Conservation (phyloP, 2,329 filamentous ascomycete genomes). For the Epichloe sp. region DNA sequence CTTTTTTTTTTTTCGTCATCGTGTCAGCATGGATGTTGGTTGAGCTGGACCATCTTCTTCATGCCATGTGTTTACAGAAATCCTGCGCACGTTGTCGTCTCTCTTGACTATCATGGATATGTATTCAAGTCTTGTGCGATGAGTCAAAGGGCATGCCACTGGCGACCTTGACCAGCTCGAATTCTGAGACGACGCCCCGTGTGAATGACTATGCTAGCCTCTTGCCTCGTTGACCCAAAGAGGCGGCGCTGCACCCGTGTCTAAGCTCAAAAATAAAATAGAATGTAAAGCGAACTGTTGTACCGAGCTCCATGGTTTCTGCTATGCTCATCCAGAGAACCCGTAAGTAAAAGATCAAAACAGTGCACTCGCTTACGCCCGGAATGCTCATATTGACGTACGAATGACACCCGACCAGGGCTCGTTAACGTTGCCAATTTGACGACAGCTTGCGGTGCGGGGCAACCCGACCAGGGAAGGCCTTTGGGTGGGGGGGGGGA, state of each 20-base stretch:
- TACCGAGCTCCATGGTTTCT: slow-evolving; percentile 1
- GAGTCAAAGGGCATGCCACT: slow-evolving; percentile 1
- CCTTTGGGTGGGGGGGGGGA: not conserved
- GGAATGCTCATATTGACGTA: not conserved
- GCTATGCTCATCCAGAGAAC: no score
- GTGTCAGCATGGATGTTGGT: no score
- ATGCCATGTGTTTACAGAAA: no score
- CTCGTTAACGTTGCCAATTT: not conserved
- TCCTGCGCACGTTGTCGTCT: no score
- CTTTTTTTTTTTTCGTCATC: no score
- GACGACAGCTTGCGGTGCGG: slow-evolving; percentile 2
- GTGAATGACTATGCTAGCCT: not conserved
- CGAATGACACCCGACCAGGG: not conserved
- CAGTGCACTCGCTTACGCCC: not conserved
- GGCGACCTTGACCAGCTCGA: not conserved
- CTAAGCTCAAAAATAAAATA: not conserved
- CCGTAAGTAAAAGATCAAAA: not conserved
- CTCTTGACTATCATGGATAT: no score
- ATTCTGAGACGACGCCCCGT: slow-evolving; percentile 2
- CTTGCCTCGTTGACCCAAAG: not conserved
- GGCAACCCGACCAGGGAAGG: not conserved
- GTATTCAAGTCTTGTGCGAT: not conserved
- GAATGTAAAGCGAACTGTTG: not conserved
- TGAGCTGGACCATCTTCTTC: no score
- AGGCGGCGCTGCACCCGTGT: not conserved